phyloP scores from a whole-genome alignment of 2,329 filamentous ascomycete genomes.

The Trichophyton simii region DNA sequence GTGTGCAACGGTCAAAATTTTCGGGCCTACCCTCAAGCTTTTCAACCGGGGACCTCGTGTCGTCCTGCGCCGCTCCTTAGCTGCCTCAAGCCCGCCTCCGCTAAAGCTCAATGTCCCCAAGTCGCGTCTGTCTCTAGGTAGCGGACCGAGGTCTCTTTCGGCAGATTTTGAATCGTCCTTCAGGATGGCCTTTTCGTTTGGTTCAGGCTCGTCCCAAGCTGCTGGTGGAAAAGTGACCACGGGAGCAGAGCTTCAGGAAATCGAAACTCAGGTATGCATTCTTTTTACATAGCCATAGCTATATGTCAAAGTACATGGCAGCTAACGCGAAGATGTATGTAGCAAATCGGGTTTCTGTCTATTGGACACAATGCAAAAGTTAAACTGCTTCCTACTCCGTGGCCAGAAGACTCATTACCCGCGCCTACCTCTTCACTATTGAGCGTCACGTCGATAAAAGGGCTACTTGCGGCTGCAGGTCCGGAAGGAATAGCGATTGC shows the following conservation, averaged over 20 bases:
- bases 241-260: conserved; percentile 60
- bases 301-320: not conserved
- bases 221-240: conserved; percentile 30
- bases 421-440: conserved; percentile 69
- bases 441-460: conserved; percentile 65
- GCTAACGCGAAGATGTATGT: conserved; percentile 1
- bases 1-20: conserved; percentile 29
- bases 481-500: conserved; percentile 67
- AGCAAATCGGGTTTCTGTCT: conserved; percentile 69
- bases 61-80: conserved; percentile 33
- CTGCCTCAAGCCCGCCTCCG: conserved; percentile 13
- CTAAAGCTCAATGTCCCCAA: conserved; percentile 27
- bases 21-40: conserved; percentile 31
- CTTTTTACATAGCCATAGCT: not conserved
- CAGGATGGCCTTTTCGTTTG: conserved; percentile 51
- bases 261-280: conserved; percentile 60
- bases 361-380: conserved; percentile 72
- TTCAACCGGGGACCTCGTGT: conserved; percentile 32
- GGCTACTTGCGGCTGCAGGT: conserved; percentile 74
- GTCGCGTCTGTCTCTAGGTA: conserved; percentile 23
- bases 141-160: conserved; percentile 25
- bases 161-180: conserved; percentile 24
- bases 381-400: conserved; percentile 62
- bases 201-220: conserved; percentile 33
- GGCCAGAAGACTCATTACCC: conserved; percentile 58